phyloP scores from a whole-genome alignment of 2,329 filamentous ascomycete genomes.

The Podosphaera fusca region DNA sequence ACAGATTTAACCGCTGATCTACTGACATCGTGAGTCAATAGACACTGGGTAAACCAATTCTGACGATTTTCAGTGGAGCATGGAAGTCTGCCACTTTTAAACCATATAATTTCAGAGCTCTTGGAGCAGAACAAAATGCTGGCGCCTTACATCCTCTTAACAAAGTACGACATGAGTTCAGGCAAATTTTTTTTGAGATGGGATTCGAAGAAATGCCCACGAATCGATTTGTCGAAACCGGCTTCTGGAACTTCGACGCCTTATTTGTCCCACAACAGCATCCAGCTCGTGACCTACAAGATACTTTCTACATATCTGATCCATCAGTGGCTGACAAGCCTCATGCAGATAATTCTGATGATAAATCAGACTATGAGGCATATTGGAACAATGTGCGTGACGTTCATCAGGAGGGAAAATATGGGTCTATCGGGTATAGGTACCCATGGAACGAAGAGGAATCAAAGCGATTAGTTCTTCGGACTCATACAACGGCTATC shows the following conservation, averaged over 20 bases:
- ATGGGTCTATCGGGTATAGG: constrained; percentile 85
- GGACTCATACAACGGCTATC: constrained; percentile 88
- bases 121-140: constrained; percentile 36
- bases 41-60: constrained; percentile 1
- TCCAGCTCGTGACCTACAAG: constrained; percentile 87
- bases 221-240: constrained; percentile 77
- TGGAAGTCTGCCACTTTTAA: constrained; percentile 91
- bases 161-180: constrained; percentile 89
- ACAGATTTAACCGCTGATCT: constrained; percentile 91
- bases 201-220: constrained; percentile 98
- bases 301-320: constrained; percentile 96
- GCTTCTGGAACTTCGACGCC: constrained; percentile 97
- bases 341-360: constrained; percentile 28
- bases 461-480: constrained; percentile 64
- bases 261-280: constrained; percentile 96
- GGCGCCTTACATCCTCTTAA: constrained; percentile 51
- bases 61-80: constrained; percentile 30
- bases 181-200: constrained; percentile 98
- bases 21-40: constrained; percentile 33
- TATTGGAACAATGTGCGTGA: constrained; percentile 77
- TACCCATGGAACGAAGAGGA: constrained; percentile 86
- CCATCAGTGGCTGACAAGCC: constrained; percentile 53
- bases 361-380: constrained; percentile 46
- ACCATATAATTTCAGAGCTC: constrained; percentile 51
- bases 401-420: constrained; percentile 80